Base-by-base conservation (phyloP, 2,329 filamentous ascomycete genomes). In the Ilyonectria sp. region DNA sequence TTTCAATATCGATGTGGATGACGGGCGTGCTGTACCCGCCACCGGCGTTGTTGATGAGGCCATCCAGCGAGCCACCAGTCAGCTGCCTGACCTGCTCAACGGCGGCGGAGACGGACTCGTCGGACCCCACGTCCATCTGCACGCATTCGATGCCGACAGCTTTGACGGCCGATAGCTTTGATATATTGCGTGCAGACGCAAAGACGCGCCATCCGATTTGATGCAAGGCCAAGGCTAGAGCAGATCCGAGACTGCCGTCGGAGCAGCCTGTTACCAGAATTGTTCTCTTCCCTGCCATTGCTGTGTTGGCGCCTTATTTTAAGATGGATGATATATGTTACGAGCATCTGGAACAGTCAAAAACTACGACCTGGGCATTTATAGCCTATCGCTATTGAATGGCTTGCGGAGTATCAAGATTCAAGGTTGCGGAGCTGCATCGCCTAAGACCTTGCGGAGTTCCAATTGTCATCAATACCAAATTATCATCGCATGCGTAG, bases 231-330 rank as follows among this genome's bases (percentile, higher is more conserved):
- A 77, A 58, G 10, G 79, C 78, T 1, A 82, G 69, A 0, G 75
- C 73, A 1, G 74, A 73, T 2, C 80, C 79, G 1, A 81, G 68
- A 26, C 78, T 75, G 9, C 77, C 78, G 11, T 79, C 76, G 1
- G 77, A 79, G 67, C 80, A 81, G 62, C 80, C 79, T 0, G 80
- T 79, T n/a, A 82, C 71, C 5, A 81, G 67, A 15, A 80, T 74
- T 1, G 74, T 78, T 23, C 59, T 17, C 17, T 43, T 43, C 2
- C 6, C 40, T n/a, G 40, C 15, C 40, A 43, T 43, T 13, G 15
- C 19, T 43, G 37, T 43, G 15, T 8, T 6, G n/a, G 8, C 19
- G n/a, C 17, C 8, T n/a, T n/a, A 4, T 3, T 43, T 43, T 5
- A n/a, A 43, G 40, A 43, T 43, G 1, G 11, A 33, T 15, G 15